phyloP scores from a whole-genome alignment of 2,329 filamentous ascomycete genomes.

The Fusarium sp. region DNA sequence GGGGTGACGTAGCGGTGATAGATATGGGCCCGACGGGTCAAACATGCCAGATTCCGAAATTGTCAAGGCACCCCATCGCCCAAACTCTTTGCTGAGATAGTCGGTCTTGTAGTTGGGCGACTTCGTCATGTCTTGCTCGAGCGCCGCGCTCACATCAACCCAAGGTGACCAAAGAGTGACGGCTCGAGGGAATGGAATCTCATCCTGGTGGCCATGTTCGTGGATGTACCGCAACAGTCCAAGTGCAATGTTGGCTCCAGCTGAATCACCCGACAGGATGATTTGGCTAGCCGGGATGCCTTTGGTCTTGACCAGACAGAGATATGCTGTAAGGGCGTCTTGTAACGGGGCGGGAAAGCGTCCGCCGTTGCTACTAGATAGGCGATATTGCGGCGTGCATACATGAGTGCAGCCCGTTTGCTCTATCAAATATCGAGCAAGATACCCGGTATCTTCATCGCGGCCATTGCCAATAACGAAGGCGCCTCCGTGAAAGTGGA shows the following conservation, averaged over 20 bases:
- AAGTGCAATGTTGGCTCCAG: constrained; percentile 34
- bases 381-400: constrained; percentile 37
- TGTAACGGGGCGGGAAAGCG: constrained; percentile 35
- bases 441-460: constrained; percentile 34
- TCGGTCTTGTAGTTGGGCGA: constrained; percentile 40
- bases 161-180: constrained; percentile 38
- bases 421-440: constrained; percentile 23
- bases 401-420: constrained; percentile 39
- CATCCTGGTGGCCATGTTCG: constrained; percentile 21
- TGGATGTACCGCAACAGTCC: constrained; percentile 36
- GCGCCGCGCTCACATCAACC: constrained; percentile 31
- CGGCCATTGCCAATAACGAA: constrained; percentile 38
- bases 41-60: constrained; percentile 27
- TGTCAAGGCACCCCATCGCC: constrained; percentile 31
- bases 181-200: constrained; percentile 27
- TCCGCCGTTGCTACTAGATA: constrained; percentile 31
- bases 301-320: constrained; percentile 16
- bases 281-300: constrained; percentile 32
- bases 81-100: constrained; percentile 35
- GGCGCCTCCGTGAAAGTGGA: constrained; percentile 38
- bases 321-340: constrained; percentile 35
- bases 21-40: constrained; percentile 26
- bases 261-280: constrained; percentile 32
- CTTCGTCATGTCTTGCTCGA: constrained; percentile 26
- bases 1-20: constrained; percentile 35